A percentile compares a stretch with the other conserved stretches of the same genome.
These are phyloP conservation scores for Royoungia palumana DNA, from an alignment of 768 basidiomycete species.

Conservation along the genomic window DNA sequence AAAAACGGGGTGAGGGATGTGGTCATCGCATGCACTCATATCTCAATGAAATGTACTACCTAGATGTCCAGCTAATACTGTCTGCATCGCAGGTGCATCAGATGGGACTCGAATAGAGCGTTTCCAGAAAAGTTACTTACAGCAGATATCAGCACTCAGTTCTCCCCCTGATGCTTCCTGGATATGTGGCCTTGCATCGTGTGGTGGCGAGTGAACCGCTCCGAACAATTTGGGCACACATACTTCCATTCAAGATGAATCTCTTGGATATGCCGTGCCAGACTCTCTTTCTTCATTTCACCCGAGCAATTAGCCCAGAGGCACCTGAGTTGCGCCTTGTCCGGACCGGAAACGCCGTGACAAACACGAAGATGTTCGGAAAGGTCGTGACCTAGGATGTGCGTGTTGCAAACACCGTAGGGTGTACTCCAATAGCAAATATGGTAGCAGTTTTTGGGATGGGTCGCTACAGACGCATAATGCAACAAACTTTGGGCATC, in stretches of 20 bases:
- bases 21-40: too few species aligned
- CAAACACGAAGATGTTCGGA: slow-evolving; percentile 19
- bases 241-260: slow-evolving; percentile 20
- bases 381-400: slow-evolving; percentile 9
- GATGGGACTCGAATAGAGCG: too few species aligned
- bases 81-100: too few species aligned
- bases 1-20: too few species aligned
- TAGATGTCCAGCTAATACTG: too few species aligned
- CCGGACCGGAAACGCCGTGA: slow-evolving; percentile 23
- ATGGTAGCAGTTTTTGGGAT: too few species aligned
- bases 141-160: too few species aligned
- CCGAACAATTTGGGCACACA: slow-evolving; percentile 17
- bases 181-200: slow-evolving; percentile 17
- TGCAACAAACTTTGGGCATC: not conserved
- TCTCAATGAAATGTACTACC: too few species aligned
- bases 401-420: not conserved
- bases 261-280: slow-evolving; percentile 27
- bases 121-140: too few species aligned
- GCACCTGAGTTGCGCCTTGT: slow-evolving; percentile 7
- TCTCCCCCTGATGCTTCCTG: not conserved
- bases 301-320: slow-evolving; percentile 17
- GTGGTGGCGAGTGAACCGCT: slow-evolving; percentile 26
- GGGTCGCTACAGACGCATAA: too few species aligned
- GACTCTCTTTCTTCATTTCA: slow-evolving; percentile 29
- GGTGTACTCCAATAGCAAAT: too few species aligned